Evolutionary conservation across 495 filamentous ascomycete species (phyloP), one percentile per base, ranked within the genome.

Genomic region (Cairneyella variabilis): DNA sequence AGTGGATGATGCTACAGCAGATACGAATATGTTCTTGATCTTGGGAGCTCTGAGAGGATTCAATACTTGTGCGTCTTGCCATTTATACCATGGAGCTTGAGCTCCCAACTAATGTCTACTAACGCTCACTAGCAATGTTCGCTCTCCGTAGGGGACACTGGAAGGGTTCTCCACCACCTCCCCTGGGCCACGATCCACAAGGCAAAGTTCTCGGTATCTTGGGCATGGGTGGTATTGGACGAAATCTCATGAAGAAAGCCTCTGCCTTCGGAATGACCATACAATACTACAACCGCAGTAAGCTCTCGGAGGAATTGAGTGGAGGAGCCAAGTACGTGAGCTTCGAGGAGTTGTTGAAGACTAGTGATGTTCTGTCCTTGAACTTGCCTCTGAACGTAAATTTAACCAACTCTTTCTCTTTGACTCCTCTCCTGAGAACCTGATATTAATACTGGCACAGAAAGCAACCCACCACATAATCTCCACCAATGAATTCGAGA

Each of bases 141-240:
- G 62, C 57, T 23, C 54, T 66, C 30, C 62, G 62, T 8, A 54
- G 63, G 21, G 63, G 53, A 22, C 74, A 44, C 62, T 76, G 62
- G 83, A 75, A 76, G 71, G 83, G 84, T 28, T 76, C 86, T 72
- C 79, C 39, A 59, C 72, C 25, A 63, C 77, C 56, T 71, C 36
- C 72, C 6, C 69, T 85, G 17, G 83, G 80, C 25, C 81, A 79
- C 54, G 86, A 89, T 58, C 85, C 85, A 20, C 68, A 82, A 56
- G 79, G 78, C 22, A 85, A 87, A 63, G 72, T 75, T 26, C 72
- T 89, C 3, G 85, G 85, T 17, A 83, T 96, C 58, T 77, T 93
- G 58, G 90, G 90, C 1, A 91, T 91, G 79, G 90, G 90, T 23
- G 90, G 89, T 30, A 95, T 95, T 48, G 89, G 87, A 39, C 68